Percentiles rank a stretch among this genome's conserved stretches.
Conservation (phyloP, 108 stramenopile genomes). For the Skeletonema costatum region DNA sequence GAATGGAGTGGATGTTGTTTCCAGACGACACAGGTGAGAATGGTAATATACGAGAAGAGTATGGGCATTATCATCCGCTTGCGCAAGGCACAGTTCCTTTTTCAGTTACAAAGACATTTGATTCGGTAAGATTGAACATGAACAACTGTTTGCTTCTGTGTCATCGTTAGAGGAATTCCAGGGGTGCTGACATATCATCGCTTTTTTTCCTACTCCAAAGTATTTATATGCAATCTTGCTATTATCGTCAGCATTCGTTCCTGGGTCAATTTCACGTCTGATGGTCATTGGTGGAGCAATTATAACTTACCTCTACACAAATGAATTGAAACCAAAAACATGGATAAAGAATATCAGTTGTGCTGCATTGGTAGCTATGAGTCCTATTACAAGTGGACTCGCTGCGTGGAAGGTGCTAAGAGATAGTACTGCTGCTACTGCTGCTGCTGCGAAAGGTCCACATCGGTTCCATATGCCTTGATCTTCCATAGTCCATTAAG, state of each 20-base stretch:
- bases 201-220: conserved; percentile 19
- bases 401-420: conserved; percentile 39
- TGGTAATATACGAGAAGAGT: neutral
- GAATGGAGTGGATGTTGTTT: conserved; percentile 51
- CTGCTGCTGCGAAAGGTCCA: neutral
- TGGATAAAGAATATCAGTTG: conserved; percentile 81
- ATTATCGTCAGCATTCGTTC: conserved; percentile 58
- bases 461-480: conserved; percentile 4
- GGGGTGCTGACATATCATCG: neutral
- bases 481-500: conserved; percentile 23
- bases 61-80: conserved; percentile 39
- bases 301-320: conserved; percentile 71
- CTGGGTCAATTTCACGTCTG: conserved; percentile 57
- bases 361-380: conserved; percentile 62
- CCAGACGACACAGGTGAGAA: neutral
- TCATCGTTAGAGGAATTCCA: neutral
- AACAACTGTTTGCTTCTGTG: neutral
- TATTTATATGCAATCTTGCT: conserved; percentile 55
- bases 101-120: conserved; percentile 37
- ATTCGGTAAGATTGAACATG: neutral
- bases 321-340: conserved; percentile 74
- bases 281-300: conserved; percentile 62
- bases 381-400: conserved; percentile 64
- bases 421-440: neutral
- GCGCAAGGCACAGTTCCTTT: conserved; percentile 34